A percentile compares a stretch with the other conserved stretches of the same genome.
These are phyloP conservation scores for Alternaria gansuensis DNA, from an alignment of 2,329 filamentous ascomycete genomes.

Conservation along the genomic window DNA sequence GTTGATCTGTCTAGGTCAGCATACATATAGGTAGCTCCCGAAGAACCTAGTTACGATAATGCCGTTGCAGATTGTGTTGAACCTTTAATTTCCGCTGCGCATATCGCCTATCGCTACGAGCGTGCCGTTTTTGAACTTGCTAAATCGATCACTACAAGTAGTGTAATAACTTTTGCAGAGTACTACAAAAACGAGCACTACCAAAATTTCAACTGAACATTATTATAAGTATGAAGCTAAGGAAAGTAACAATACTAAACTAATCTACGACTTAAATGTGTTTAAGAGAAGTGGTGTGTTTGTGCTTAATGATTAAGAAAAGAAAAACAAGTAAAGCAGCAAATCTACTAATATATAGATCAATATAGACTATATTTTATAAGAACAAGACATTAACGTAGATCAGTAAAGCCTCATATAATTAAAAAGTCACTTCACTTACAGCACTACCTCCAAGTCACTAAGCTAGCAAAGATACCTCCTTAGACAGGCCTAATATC, in stretches of 20 bases:
- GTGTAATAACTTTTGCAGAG: slow-evolving; percentile 63
- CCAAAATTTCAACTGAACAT: slow-evolving; percentile 65
- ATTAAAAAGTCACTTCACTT: slow-evolving; percentile 20
- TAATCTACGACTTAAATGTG: slow-evolving; percentile 64
- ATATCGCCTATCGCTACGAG: neutral
- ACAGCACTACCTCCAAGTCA: slow-evolving; percentile 63
- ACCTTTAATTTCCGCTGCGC: slow-evolving; percentile 9
- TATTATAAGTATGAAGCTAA: slow-evolving; percentile 62
- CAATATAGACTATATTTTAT: slow-evolving; percentile 59
- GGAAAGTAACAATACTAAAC: slow-evolving; percentile 62
- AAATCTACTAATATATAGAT: slow-evolving; percentile 61
- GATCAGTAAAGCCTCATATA: neutral
- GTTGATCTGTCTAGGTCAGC: slow-evolving; percentile 19
- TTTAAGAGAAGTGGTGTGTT: slow-evolving; percentile 58
- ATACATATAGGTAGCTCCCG: too few relatives aligned
- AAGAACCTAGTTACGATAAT: neutral
- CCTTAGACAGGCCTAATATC: slow-evolving; percentile 63
- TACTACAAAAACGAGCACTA: slow-evolving; percentile 63
- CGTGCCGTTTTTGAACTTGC: neutral
- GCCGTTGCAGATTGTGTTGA: slow-evolving; percentile 8
- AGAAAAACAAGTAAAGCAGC: slow-evolving; percentile 61
- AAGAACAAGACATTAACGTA: neutral
- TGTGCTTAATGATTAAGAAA: slow-evolving; percentile 65
- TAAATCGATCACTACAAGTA: slow-evolving; percentile 58
- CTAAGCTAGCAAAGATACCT: slow-evolving; percentile 59